A percentile compares a stretch with the other conserved stretches of the same genome.
Evolutionary conservation across 495 filamentous ascomycete genomes (phyloP).

Genomic region (Aspergillus cristatus): DNA sequence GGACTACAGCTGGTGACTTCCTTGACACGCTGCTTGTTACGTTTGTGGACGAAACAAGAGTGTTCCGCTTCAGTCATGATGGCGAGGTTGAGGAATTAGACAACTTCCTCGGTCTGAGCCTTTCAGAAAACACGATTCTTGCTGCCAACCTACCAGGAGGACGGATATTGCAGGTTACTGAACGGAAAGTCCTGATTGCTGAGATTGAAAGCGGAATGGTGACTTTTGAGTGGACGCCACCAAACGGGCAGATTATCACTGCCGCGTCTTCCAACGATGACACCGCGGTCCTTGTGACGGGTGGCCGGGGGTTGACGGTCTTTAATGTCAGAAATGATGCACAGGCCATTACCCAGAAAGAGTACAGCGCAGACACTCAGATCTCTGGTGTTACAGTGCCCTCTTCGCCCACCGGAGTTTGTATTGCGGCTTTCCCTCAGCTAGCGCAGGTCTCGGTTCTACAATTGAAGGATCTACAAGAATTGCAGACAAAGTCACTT

Average conservation of each 20-base stretch:
- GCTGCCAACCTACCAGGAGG: constrained; percentile 52
- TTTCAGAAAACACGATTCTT: constrained; percentile 66
- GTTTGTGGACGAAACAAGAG: constrained; percentile 72
- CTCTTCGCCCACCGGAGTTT: constrained; percentile 37
- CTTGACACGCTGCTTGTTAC: constrained; percentile 70
- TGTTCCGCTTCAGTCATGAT: constrained; percentile 64
- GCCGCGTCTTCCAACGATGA: constrained; percentile 65
- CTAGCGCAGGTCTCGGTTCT: constrained; percentile 65
- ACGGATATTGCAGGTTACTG: constrained; percentile 71
- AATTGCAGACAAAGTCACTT: constrained; percentile 51
- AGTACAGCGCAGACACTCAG: constrained; percentile 57
- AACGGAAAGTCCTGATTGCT: constrained; percentile 48
- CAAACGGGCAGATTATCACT: constrained; percentile 53
- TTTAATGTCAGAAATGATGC: constrained; percentile 55
- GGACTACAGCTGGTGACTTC: constrained; percentile 25
- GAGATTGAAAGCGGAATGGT: constrained; percentile 63
- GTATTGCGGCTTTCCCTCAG: constrained; percentile 79
- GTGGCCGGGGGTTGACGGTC: constrained; percentile 57
- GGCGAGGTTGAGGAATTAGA: constrained; percentile 84
- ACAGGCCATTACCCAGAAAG: constrained; percentile 44
- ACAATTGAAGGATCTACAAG: constrained; percentile 50
- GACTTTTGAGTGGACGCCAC: constrained; percentile 58
- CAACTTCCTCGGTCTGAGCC: constrained; percentile 55
- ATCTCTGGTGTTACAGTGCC: constrained; percentile 74
- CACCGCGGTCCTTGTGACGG: constrained; percentile 60